A percentile compares a stretch with the other conserved stretches of the same genome.
phyloP scores from a whole-genome alignment of 2,329 filamentous ascomycete genomes.

The Claviceps quebecensis region DNA sequence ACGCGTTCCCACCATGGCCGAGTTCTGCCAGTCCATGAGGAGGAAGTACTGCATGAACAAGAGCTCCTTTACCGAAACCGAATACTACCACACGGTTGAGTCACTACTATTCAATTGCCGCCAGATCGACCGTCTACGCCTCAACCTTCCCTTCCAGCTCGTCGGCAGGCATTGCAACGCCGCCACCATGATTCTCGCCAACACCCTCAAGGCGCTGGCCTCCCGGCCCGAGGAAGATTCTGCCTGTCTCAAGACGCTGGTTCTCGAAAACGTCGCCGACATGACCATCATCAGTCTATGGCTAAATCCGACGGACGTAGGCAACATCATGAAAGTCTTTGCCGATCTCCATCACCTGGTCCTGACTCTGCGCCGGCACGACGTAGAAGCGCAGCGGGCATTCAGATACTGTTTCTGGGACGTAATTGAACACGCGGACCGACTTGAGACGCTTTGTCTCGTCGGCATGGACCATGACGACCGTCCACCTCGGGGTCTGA shows the following conservation, averaged over 20 bases:
- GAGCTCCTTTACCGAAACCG: conserved; percentile 32
- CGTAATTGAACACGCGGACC: conserved; percentile 29
- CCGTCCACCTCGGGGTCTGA: conserved; percentile 21
- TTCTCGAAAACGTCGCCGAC: conserved; percentile 37
- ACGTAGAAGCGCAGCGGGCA: conserved; percentile 20
- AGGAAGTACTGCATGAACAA: conserved; percentile 34
- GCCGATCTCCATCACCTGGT: conserved; percentile 29
- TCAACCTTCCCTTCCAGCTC: conserved; percentile 38
- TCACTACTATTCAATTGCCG: conserved; percentile 30
- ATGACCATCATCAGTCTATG: conserved; percentile 32
- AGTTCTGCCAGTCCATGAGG: conserved; percentile 29
- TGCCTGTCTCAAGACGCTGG: conserved; percentile 27
- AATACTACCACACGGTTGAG: conserved; percentile 28
- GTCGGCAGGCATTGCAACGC: conserved; percentile 30
- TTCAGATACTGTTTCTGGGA: conserved; percentile 36
- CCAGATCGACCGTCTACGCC: conserved; percentile 29
- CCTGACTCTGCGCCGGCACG: conserved; percentile 31
- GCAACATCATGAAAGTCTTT: conserved; percentile 31
- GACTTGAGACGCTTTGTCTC: conserved; percentile 32
- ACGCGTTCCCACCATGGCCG: conserved; percentile 29
- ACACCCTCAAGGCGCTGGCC: conserved; percentile 34
- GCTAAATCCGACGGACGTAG: conserved; percentile 36
- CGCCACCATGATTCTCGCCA: conserved; percentile 37
- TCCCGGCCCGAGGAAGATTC: conserved; percentile 30
- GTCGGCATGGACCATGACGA: conserved; percentile 30